Percentiles rank a stretch among this genome's conserved stretches.
These are phyloP conservation scores for Plantago major DNA, from an alignment of 257 asterid species.

Conservation along the genomic window DNA sequence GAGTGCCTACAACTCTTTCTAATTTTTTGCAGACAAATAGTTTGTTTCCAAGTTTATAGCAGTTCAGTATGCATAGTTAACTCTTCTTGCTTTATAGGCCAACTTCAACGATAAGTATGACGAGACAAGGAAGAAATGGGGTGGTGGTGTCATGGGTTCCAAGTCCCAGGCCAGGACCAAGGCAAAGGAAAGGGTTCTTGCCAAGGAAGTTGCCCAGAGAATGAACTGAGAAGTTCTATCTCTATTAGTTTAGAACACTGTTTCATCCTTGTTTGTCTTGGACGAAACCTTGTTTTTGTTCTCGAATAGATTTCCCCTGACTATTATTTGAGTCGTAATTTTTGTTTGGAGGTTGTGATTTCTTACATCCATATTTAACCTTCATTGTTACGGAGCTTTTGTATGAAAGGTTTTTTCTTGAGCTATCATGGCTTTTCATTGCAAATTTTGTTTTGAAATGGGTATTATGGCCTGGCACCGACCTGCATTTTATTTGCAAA, in stretches of 20 bases:
- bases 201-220: constrained; percentile 45
- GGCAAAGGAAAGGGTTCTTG: constrained; percentile 37
- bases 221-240: constrained; percentile 19
- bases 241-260: constrained; percentile 7
- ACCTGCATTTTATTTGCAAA: no score
- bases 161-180: constrained; percentile 43
- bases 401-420: not conserved
- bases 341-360: no score
- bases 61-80: not conserved
- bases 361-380: no score
- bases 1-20: not conserved
- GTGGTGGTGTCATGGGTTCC: constrained; percentile 55
- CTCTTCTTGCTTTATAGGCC: constrained; percentile 26
- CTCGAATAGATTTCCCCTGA: no score
- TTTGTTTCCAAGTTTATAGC: not conserved
- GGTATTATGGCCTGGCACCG: no score
- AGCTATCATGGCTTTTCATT: not conserved
- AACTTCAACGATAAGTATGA: constrained; percentile 49
- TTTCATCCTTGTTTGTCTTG: constrained; percentile 3
- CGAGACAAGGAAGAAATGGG: constrained; percentile 48
- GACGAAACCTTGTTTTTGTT: not conserved
- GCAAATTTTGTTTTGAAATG: no score
- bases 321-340: no score
- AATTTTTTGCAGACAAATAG: not conserved
- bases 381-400: no score